Base-by-base conservation (phyloP, 2,329 filamentous ascomycete species). In the Tympanopsis confertula region DNA sequence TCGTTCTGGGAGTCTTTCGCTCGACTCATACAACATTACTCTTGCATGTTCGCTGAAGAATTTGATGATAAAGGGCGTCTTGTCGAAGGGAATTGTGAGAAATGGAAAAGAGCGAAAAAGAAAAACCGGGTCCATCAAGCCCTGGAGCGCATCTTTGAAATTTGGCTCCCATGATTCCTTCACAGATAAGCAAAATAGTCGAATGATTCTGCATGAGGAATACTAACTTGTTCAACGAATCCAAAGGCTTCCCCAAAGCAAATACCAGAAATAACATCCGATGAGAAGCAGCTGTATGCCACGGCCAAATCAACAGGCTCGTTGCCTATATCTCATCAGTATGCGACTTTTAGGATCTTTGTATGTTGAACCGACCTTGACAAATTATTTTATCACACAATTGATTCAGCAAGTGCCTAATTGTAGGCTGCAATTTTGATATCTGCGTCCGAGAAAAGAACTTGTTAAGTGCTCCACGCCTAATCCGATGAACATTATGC, bases 181-280 rank as follows among this genome's bases (percentile, higher is more conserved):
- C 12, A n/a, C 30, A 46, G 35, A 5, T 40, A 36, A 13, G 29
- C 42, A 20, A 15, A n/a, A n/a, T n/a, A n/a, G n/a, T n/a, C n/a
- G n/a, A n/a, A n/a, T n/a, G n/a, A n/a, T n/a, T n/a, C n/a, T n/a
- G n/a, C n/a, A n/a, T n/a, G n/a, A n/a, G n/a, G n/a, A n/a, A n/a
- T n/a, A n/a, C n/a, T n/a, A n/a, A n/a, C n/a, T n/a, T 40, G 35
- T 2, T 42, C 24, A 4, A 44, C 38, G 24, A 41, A 44, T 24
- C 37, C 43, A 17, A 43, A 36, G n/a, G 36, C 35, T 35, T 44
- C 14, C 13, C 46, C 54, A 14, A 55, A 47, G 15, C 45, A 45
- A 44, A 53, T 55, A 20, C 48, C 40, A 14, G 48, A 52, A 20
- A 56, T 48, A 5, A 51, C 44, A 42, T 57, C 54, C 37, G 45